These are phyloP conservation scores for Peniophora sp. DNA, from an alignment of 1,284 basidiomycete species.

Conservation along the genomic window DNA sequence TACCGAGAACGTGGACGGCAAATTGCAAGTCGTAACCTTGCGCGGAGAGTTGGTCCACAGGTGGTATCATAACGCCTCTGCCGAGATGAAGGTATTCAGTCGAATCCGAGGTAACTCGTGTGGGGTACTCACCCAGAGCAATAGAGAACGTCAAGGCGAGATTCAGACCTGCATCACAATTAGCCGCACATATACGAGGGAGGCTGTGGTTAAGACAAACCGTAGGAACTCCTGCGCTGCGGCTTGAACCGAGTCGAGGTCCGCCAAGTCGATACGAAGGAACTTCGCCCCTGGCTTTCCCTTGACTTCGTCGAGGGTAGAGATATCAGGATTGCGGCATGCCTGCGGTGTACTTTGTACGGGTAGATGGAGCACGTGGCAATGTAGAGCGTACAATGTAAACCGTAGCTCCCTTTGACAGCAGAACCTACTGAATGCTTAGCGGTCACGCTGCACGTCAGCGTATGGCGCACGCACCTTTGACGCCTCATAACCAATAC, in stretches of 20 bases:
- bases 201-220: not conserved
- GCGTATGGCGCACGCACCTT: not conserved
- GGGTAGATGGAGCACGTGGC: not conserved
- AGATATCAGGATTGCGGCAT: not conserved
- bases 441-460: not conserved
- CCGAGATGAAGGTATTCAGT: not conserved
- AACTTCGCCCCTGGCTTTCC: not conserved
- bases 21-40: constrained; percentile 37
- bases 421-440: not conserved
- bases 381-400: not conserved
- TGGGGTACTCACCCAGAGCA: not conserved
- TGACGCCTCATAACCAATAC: not conserved
- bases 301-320: not conserved
- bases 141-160: not conserved
- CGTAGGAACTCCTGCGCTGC: not conserved
- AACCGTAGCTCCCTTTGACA: not conserved
- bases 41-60: constrained; percentile 21
- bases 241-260: not conserved
- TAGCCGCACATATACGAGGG: not conserved
- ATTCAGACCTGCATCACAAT: not conserved
- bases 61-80: constrained; percentile 35
- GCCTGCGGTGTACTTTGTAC: not conserved
- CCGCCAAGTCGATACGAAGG: not conserved
- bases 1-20: constrained; percentile 30
- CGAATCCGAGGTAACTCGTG: not conserved